These are phyloP conservation scores for Elaeis oleifera DNA, from an alignment of 202 grass and related monocot genomes.

Conservation along the genomic window DNA sequence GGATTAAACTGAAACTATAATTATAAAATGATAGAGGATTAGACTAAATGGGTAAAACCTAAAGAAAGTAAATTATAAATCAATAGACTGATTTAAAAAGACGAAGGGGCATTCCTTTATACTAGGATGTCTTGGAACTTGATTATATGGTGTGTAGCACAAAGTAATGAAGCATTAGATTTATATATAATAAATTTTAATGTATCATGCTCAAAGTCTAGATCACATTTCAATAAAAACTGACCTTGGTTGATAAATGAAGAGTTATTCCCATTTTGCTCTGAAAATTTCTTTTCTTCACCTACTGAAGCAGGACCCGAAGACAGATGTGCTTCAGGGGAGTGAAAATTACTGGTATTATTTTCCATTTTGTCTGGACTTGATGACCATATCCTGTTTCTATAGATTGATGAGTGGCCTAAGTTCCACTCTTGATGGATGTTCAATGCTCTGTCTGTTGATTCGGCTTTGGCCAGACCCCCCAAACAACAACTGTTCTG, in stretches of 20 bases:
- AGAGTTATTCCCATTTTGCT: slow-evolving; percentile 34
- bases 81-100: no score
- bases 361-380: slow-evolving; percentile 50
- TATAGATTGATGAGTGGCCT: slow-evolving; percentile 16
- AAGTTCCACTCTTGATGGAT: slow-evolving; percentile 21
- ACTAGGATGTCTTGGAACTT: no score
- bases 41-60: no score
- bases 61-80: no score
- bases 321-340: slow-evolving; percentile 52
- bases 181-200: no score
- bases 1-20: no score
- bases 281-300: slow-evolving; percentile 33
- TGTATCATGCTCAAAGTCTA: no score
- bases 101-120: no score
- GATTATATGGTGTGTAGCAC: no score
- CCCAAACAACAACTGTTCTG: slow-evolving; percentile 65
- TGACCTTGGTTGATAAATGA: slow-evolving; percentile 79
- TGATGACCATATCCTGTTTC: slow-evolving; percentile 34
- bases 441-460: slow-evolving; percentile 27
- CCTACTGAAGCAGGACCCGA: slow-evolving; percentile 27
- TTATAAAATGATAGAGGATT: no score
- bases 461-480: slow-evolving; percentile 44
- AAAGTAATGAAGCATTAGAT: no score
- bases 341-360: slow-evolving; percentile 43
- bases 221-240: neutral